Evolutionary conservation across 805 yeast genomes (phyloP).

Genomic region (Candida nitratophila): DNA sequence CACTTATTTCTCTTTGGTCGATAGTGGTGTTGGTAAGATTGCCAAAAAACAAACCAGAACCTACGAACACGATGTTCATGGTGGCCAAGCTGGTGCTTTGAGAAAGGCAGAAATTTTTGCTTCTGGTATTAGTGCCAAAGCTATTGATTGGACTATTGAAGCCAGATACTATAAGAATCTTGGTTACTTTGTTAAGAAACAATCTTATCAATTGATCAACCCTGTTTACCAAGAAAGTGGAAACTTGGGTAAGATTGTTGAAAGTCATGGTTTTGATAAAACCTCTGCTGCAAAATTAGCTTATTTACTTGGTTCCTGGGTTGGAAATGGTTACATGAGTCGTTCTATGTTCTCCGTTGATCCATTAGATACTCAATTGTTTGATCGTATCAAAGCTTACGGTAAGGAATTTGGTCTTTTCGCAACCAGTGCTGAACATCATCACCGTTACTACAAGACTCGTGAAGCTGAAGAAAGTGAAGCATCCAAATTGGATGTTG

Average conservation of each 20-base stretch:
- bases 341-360: constrained; percentile 11
- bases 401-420: constrained; percentile 20
- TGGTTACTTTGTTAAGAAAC: constrained; percentile 20
- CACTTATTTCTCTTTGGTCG: constrained; percentile 2
- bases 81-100: constrained; percentile 14
- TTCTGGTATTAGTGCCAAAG: constrained; percentile 8
- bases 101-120: constrained; percentile 16
- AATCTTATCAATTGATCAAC: constrained; percentile 26
- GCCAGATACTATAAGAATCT: constrained; percentile 29
- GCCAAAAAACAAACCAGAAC: constrained; percentile 18
- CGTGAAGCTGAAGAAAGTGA: no score
- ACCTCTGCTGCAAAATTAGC: constrained; percentile 21
- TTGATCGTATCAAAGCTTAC: constrained; percentile 18
- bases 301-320: constrained; percentile 35
- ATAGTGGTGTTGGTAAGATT: constrained; percentile 9
- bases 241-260: constrained; percentile 22
- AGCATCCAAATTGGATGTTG: no score
- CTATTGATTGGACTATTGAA: constrained; percentile 30
- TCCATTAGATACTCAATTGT: constrained; percentile 22
- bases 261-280: constrained; percentile 10
- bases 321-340: constrained; percentile 27
- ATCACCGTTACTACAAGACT: no score
- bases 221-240: constrained; percentile 31
- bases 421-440: neutral
- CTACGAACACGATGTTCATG: constrained; percentile 15